Percentiles rank a stretch among this genome's conserved stretches.
Conservation (phyloP, 2,329 filamentous ascomycete species). For the Penicillium sp. region DNA sequence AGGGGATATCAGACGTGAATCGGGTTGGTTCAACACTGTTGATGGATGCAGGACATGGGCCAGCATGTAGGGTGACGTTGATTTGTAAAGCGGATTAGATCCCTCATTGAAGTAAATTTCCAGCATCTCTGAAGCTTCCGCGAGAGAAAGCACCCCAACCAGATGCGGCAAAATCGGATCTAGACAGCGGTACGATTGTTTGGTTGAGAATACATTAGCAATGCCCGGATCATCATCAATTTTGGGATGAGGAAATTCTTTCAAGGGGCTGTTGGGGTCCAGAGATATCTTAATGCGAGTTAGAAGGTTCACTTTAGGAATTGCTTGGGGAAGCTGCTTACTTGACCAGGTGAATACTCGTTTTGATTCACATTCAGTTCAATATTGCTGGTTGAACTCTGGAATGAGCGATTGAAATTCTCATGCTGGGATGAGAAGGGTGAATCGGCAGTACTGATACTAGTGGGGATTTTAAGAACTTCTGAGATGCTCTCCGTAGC, state of each 20-base stretch:
- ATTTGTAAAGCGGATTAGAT: conserved; percentile 45
- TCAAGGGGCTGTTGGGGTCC: neutral
- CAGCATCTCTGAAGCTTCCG: conserved; percentile 49
- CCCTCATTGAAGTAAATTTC: conserved; percentile 52
- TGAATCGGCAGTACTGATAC: neutral
- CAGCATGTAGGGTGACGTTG: conserved; percentile 51
- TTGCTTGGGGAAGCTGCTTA: neutral
- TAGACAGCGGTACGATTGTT: conserved; percentile 41
- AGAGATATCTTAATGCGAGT: neutral
- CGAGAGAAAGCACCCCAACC: conserved; percentile 39
- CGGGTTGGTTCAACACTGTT: conserved; percentile 43
- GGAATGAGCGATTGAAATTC: neutral
- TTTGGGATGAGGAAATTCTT: neutral
- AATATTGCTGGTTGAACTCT: too few relatives aligned
- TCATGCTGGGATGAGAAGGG: neutral
- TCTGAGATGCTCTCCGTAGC: neutral
- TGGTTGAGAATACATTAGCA: neutral
- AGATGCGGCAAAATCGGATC: conserved; percentile 44
- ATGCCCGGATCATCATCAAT: neutral
- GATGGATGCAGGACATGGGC: conserved; percentile 49
- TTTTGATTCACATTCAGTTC: neutral
- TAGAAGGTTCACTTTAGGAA: neutral
- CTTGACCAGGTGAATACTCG: neutral
- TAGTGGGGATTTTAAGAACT: neutral
- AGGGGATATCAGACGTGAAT: conserved; percentile 45